Percentiles rank a stretch among this genome's conserved stretches.
Conservation (phyloP, 2,329 filamentous ascomycete genomes). For the Penicillium janthinellum region DNA sequence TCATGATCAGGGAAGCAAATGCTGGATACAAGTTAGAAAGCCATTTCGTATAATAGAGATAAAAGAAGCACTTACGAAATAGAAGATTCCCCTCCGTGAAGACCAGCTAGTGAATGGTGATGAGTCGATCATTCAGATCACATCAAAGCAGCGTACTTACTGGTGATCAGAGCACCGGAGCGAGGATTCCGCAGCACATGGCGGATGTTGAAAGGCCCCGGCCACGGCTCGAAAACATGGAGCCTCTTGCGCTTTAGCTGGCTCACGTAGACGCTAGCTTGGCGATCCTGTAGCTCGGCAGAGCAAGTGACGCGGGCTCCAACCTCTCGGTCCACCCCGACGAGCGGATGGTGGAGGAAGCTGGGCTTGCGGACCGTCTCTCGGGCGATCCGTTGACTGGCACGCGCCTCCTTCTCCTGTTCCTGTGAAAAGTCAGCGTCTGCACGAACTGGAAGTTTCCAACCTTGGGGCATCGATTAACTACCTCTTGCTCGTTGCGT, state of each 20-base stretch:
- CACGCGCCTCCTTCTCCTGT: constrained; percentile 28
- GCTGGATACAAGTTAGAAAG: constrained; percentile 18
- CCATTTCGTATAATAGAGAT: too few species aligned
- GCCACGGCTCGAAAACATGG: constrained; percentile 34
- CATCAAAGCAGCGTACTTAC: constrained; percentile 28
- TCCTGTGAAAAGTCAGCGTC: constrained; percentile 28
- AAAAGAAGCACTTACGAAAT: constrained; percentile 33
- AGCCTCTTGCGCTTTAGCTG: constrained; percentile 35
- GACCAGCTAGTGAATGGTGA: constrained; percentile 25
- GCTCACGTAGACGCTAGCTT: constrained; percentile 35
- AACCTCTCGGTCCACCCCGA: constrained; percentile 34
- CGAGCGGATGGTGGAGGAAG: constrained; percentile 34
- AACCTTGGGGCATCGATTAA: not conserved
- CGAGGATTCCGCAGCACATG: constrained; percentile 38
- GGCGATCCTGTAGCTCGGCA: constrained; percentile 27
- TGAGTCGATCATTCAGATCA: constrained; percentile 18
- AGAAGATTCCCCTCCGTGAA: constrained; percentile 32
- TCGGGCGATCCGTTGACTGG: constrained; percentile 30
- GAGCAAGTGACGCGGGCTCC: constrained; percentile 24
- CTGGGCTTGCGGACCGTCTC: constrained; percentile 39
- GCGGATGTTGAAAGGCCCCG: constrained; percentile 30
- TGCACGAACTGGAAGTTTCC: not conserved
- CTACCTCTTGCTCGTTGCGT: constrained; percentile 48
- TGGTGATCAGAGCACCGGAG: constrained; percentile 40
- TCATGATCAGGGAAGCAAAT: constrained; percentile 38